A percentile compares a stretch with the other conserved stretches of the same genome.
Conservation (phyloP, 192 early-diverging fungal species). For the Coemansia sp. region DNA sequence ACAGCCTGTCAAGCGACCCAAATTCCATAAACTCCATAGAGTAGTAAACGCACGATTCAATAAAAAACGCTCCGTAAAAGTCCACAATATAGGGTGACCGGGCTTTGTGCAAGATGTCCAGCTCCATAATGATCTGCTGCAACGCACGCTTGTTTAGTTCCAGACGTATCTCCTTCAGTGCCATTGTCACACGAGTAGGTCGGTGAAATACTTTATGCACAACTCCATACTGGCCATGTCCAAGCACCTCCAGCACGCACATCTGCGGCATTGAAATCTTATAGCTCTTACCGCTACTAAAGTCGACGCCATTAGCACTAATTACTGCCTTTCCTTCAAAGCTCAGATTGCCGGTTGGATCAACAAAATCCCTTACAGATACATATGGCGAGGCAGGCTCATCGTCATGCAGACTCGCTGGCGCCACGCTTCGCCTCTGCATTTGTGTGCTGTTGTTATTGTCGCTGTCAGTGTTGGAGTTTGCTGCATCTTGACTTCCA, state of each 20-base stretch:
- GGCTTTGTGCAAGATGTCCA: constrained; percentile 89
- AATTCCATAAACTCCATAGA: constrained; percentile 99
- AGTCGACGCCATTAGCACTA: constrained; percentile 88
- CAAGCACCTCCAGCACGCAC: constrained; percentile 72
- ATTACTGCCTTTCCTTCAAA: constrained; percentile 91
- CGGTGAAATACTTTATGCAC: constrained; percentile 88
- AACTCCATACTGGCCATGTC: constrained; percentile 91
- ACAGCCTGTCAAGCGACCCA: constrained; percentile 86
- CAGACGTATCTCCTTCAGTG: constrained; percentile 89
- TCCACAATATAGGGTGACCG: constrained; percentile 90
- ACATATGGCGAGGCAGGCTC: constrained; percentile 21
- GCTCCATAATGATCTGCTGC: constrained; percentile 94
- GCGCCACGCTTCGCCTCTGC: not conserved
- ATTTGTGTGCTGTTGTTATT: not conserved
- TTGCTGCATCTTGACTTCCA: no score
- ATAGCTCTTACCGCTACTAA: constrained; percentile 83
- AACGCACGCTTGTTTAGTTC: constrained; percentile 86
- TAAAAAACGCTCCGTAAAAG: constrained; percentile 96
- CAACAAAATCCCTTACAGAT: constrained; percentile 38
- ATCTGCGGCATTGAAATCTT: constrained; percentile 87
- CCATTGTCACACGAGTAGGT: constrained; percentile 87
- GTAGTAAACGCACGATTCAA: constrained; percentile 95
- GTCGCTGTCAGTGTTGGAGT: no score
- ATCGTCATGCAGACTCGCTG: not conserved
- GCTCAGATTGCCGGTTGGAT: constrained; percentile 73